Evolutionary conservation across 2,329 filamentous ascomycete genomes (phyloP), one percentile per base, ranked within the genome.

Genomic region (Microdochium paspali): DNA sequence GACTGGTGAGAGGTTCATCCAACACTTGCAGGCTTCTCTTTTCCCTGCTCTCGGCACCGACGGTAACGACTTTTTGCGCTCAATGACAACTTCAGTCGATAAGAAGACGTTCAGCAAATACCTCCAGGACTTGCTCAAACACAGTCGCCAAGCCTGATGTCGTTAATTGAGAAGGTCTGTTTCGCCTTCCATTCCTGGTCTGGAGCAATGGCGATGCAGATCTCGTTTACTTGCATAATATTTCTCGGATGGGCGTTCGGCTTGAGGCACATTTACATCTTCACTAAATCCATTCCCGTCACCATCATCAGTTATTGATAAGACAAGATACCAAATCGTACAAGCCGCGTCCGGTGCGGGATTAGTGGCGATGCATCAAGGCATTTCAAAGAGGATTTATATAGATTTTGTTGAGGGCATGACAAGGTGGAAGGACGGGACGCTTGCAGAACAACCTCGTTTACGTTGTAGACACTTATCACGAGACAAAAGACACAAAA

Each of bases 1-100:
- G 71, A 91, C 88, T 12, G 93, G 93, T 24, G 79, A 86, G 46
- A 76, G 80, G 48, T 97, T 95, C 62, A 76, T 91, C 23, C 76
- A 79, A 50, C 77, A 86, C 57, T 66, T 91, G 44, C 80, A 81
- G 54, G 70, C 72, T 15, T 70, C 72, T 2, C 76, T 90, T 49
- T 79, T 90, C 54, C 74, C 80, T 0, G 74, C 71, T 43, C 70
- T 89, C 54, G 84, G 84, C 0, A 74, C 84, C 23, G 76, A 80
- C 47, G 80, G 78, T 9, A 70, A 70, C 21, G 78, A 79, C 47
- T 84, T 82, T 56, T 61, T 85, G 52, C 70, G 73, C 51, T 70
- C 69, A 35, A 67, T 85, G 66, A 80, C 77, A 2, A 79, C 76
- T 20, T 73, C 73, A 10, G 70, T 68, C 15, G 80, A 84, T 55